Conservation (phyloP, 495 filamentous ascomycete genomes). For the Arthonia radiata region DNA sequence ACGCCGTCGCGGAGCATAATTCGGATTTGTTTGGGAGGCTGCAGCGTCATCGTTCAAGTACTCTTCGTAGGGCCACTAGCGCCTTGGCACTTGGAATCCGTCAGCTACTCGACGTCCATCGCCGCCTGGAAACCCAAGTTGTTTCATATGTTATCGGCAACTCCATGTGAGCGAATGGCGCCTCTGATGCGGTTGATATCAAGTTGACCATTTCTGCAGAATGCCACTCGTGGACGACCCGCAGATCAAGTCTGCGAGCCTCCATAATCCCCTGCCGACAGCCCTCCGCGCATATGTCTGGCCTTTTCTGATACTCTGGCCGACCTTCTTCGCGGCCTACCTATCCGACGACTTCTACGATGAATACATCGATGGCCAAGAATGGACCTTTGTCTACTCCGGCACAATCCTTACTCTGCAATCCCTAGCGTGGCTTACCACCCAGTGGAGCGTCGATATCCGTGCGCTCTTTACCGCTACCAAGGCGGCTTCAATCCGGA, state of each 20-base stretch:
- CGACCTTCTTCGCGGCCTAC: conserved; percentile 67
- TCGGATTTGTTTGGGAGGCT: no score
- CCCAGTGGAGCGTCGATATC: conserved; percentile 86
- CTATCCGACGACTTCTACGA: conserved; percentile 63
- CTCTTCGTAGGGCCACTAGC: no score
- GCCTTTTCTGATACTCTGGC: conserved; percentile 83
- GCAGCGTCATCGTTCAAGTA: no score
- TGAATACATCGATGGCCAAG: conserved; percentile 59
- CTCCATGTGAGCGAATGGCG: no score
- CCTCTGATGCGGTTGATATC: no score
- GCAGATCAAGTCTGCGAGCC: conserved; percentile 66
- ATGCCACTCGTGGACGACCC: conserved; percentile 64
- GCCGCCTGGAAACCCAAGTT: no score
- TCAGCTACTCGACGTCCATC: no score
- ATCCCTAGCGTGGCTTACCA: conserved; percentile 79
- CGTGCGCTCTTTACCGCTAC: conserved; percentile 59
- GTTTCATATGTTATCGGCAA: no score
- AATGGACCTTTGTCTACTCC: conserved; percentile 94
- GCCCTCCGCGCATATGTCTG: conserved; percentile 70
- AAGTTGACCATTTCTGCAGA: neutral
- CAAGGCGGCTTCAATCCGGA: conserved; percentile 39
- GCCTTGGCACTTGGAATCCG: no score
- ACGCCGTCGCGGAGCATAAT: no score
- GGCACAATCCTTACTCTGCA: conserved; percentile 71
- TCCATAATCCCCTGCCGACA: conserved; percentile 68